Percentiles rank a stretch among this genome's conserved stretches.
phyloP scores from a whole-genome alignment of 106 monocot species.

The Posidonia australis region DNA sequence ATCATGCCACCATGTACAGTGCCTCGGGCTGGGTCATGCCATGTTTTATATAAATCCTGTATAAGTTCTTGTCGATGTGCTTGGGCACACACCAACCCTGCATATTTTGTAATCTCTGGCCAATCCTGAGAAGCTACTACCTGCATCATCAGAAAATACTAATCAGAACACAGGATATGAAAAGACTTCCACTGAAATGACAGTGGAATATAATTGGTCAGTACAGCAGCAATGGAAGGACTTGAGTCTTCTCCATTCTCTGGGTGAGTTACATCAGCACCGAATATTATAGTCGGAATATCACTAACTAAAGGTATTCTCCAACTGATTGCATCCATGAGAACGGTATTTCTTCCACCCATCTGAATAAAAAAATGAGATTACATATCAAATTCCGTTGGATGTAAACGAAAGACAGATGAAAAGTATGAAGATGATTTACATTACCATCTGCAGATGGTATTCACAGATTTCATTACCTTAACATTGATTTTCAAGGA shows the following conservation, averaged over 20 bases:
- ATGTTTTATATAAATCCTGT: constrained; percentile 36
- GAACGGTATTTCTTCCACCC: constrained; percentile 58
- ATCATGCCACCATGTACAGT: constrained; percentile 38
- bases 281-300: constrained; percentile 53
- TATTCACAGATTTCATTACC: constrained; percentile 15
- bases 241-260: constrained; percentile 41
- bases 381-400: too few relatives aligned
- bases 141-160: constrained; percentile 5
- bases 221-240: constrained; percentile 47
- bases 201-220: background rate
- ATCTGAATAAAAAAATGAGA: constrained; percentile 14
- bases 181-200: background rate
- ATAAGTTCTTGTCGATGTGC: constrained; percentile 37
- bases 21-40: constrained; percentile 31
- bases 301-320: constrained; percentile 40
- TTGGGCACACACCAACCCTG: constrained; percentile 33
- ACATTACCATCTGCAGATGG: too few relatives aligned
- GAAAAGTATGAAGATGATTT: too few relatives aligned
- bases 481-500: constrained; percentile 78
- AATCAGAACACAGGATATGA: background rate
- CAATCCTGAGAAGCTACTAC: constrained; percentile 40
- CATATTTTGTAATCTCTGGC: constrained; percentile 37
- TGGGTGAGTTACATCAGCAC: constrained; percentile 55
- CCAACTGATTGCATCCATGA: constrained; percentile 37
- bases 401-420: too few relatives aligned